Percentiles rank a stretch among this genome's conserved stretches.
phyloP scores from a whole-genome alignment of 2,329 filamentous ascomycete genomes.

The Colletotrichum tanaceti region DNA sequence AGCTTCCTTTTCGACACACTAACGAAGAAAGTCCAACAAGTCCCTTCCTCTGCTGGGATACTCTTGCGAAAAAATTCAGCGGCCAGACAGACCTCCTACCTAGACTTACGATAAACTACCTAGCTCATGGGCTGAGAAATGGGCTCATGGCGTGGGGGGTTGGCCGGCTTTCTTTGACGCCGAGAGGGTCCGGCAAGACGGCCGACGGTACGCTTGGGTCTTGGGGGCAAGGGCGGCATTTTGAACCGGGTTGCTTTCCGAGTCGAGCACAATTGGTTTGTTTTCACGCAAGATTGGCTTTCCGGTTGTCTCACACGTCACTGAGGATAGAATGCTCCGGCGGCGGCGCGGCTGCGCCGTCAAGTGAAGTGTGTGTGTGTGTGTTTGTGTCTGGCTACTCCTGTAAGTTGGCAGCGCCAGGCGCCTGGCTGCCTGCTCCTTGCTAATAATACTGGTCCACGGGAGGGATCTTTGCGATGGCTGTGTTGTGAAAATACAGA shows the following conservation, averaged over 20 bases:
- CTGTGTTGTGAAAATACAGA: conserved; percentile 1
- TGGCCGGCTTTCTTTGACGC: background rate
- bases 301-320: background rate
- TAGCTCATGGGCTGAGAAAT: background rate
- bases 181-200: background rate
- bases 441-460: background rate
- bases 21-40: background rate
- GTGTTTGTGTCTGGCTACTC: background rate
- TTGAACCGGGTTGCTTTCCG: too few relatives aligned
- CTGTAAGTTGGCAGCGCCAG: background rate
- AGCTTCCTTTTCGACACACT: background rate
- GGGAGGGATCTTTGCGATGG: background rate
- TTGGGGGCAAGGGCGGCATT: too few relatives aligned
- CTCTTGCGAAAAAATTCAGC: too few relatives aligned
- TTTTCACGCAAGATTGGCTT: background rate
- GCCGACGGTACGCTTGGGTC: background rate
- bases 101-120: background rate
- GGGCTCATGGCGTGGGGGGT: background rate
- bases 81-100: too few relatives aligned
- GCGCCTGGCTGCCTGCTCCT: background rate
- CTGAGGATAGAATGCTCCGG: background rate
- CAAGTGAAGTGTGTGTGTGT: too few relatives aligned
- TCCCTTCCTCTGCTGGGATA: background rate
- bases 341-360: background rate
- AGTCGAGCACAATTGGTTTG: background rate